These are phyloP conservation scores for Corchorus capsularis DNA, from an alignment of 345 rosid genomes.

Conservation along the genomic window DNA sequence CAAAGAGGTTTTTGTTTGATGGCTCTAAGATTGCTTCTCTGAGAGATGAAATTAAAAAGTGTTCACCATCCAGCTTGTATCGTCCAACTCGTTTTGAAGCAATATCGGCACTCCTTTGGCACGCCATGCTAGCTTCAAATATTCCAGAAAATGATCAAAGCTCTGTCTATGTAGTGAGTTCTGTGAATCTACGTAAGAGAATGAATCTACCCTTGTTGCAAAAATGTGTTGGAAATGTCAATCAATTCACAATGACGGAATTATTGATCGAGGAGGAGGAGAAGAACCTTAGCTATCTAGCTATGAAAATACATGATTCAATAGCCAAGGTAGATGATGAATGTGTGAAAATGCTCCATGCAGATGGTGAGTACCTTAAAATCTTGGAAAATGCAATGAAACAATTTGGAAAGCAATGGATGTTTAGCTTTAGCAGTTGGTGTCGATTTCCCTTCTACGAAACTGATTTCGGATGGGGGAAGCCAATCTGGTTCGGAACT, in stretches of 20 bases:
- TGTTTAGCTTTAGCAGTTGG: constrained; percentile 25
- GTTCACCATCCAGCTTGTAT: neutral
- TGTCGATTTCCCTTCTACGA: constrained; percentile 30
- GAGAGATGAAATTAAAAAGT: neutral
- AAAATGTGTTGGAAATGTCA: constrained; percentile 25
- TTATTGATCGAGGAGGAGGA: neutral
- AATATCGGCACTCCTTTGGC: constrained; percentile 29
- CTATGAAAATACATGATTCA: constrained; percentile 16
- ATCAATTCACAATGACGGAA: constrained; percentile 18
- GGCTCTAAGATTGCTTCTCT: neutral
- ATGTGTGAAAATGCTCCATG: constrained; percentile 26
- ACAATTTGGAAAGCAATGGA: neutral
- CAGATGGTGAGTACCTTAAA: neutral
- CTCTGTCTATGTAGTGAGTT: neutral
- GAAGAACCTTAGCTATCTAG: neutral
- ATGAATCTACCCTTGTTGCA: constrained; percentile 26
- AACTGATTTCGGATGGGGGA: constrained; percentile 40
- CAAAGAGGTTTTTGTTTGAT: neutral
- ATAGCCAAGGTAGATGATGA: constrained; percentile 16
- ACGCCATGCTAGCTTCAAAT: neutral
- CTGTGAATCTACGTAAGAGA: constrained; percentile 25
- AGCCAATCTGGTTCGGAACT: constrained; percentile 25
- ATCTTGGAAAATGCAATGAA: neutral
- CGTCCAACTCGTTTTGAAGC: constrained; percentile 9
- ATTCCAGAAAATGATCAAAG: neutral